Conservation (phyloP, 2,329 filamentous ascomycete species). For the Acrocalymma vagum region DNA sequence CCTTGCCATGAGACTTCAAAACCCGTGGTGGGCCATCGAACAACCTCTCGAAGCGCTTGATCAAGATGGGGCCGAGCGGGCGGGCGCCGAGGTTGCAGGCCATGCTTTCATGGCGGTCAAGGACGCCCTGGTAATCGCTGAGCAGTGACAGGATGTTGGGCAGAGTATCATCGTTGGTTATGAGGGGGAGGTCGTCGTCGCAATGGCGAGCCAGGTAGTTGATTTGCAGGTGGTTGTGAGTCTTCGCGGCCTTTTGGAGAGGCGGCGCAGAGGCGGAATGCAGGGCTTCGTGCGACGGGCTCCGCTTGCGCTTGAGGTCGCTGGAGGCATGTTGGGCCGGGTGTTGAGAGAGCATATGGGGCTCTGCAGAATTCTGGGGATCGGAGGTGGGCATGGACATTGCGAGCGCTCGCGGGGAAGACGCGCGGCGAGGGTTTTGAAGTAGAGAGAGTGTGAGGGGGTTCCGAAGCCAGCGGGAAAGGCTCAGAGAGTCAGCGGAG, state of each 20-base stretch:
- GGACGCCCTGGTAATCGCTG: constrained; percentile 82
- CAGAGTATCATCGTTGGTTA: constrained; percentile 74
- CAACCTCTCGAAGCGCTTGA: constrained; percentile 85
- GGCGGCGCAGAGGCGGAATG: constrained; percentile 44
- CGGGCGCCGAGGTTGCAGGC: constrained; percentile 86
- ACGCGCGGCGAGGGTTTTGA: constrained; percentile 22
- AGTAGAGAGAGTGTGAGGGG: constrained; percentile 28
- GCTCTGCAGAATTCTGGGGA: constrained; percentile 25
- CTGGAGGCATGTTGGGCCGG: constrained; percentile 24
- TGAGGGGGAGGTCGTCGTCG: constrained; percentile 68
- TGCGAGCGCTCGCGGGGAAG: constrained; percentile 18
- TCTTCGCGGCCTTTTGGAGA: constrained; percentile 63
- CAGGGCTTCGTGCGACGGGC: constrained; percentile 47
- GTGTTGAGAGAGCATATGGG: constrained; percentile 30
- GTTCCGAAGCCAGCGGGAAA: constrained; percentile 26
- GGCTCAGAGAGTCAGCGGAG: constrained; percentile 17
- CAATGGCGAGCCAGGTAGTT: constrained; percentile 73
- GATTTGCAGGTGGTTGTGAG: constrained; percentile 69
- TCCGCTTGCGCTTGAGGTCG: constrained; percentile 58
- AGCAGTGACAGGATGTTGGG: constrained; percentile 76
- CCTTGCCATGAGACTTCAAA: constrained; percentile 68
- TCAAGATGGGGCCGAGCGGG: constrained; percentile 80
- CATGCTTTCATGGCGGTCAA: constrained; percentile 86
- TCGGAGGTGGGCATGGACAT: constrained; percentile 35
- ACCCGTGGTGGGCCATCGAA: constrained; percentile 83